Percentiles rank a stretch among this genome's conserved stretches.
These are phyloP conservation scores for Aspergillus nanangensis DNA, from an alignment of 495 filamentous ascomycete species.

Conservation along the genomic window DNA sequence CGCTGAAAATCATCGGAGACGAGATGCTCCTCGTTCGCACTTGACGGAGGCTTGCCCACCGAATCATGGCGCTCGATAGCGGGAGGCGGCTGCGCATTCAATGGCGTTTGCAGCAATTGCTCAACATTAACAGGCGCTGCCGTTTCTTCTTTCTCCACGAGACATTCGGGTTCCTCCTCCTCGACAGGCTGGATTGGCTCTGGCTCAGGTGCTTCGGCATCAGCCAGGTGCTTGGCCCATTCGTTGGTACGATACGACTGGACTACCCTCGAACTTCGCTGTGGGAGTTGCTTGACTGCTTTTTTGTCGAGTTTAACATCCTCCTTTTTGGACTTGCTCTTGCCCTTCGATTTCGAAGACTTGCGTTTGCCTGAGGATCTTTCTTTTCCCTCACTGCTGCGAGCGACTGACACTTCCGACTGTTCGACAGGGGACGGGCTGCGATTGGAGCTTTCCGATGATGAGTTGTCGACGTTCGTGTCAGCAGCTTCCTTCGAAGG, in stretches of 20 bases:
- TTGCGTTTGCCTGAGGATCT: not conserved
- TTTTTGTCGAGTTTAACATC: conserved; percentile 26
- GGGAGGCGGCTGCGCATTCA: conserved; percentile 40
- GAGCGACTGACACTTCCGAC: too few relatives aligned
- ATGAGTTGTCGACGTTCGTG: too few relatives aligned
- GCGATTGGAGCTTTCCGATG: too few relatives aligned
- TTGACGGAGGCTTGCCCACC: conserved; percentile 6
- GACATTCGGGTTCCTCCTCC: conserved; percentile 18
- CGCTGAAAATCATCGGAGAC: conserved; percentile 9
- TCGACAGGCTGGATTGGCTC: conserved; percentile 52
- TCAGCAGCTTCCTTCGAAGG: too few relatives aligned
- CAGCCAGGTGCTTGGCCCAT: conserved; percentile 86
- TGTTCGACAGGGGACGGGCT: too few relatives aligned
- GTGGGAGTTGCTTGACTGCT: conserved; percentile 34
- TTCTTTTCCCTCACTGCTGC: too few relatives aligned
- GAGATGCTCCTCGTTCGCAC: conserved; percentile 14
- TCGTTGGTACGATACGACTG: conserved; percentile 88
- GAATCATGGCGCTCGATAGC: conserved; percentile 24
- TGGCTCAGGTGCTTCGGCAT: conserved; percentile 71
- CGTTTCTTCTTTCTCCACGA: conserved; percentile 37
- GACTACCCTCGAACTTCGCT: conserved; percentile 60
- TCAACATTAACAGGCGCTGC: conserved; percentile 60
- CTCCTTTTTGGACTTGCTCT: conserved; percentile 12
- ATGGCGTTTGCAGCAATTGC: conserved; percentile 66
- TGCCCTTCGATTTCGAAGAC: not conserved